Base-by-base conservation (phyloP, 768 basidiomycete species). In the Collybia mongolica region DNA sequence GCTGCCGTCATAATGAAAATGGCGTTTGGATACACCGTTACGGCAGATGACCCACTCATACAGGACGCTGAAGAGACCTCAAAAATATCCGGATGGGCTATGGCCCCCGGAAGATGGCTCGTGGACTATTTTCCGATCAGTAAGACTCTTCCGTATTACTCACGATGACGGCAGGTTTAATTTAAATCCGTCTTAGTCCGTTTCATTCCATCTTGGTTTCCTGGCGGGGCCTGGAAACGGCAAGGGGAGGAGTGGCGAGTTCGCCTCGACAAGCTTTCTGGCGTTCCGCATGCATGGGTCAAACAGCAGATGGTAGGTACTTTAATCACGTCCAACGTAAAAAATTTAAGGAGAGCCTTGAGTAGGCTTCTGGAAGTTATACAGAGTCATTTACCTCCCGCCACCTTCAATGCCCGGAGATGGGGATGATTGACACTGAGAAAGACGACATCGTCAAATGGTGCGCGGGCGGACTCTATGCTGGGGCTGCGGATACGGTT, bases 151-250 rank as follows among this genome's bases (percentile, higher is more conserved):
- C 3, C 5, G 9, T 15, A 26, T 35, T 43, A 12, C 12, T 17
- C 23, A 24, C 36, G 12, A 8, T 20, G 20, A 20, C 20, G 41
- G 8, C 20, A 50, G 8, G 43, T 39, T 12, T 6, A 15, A 42
- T n/a, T n/a, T n/a, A n/a, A n/a, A n/a, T n/a, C n/a, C n/a, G n/a
- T n/a, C n/a, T n/a, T n/a, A n/a, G n/a, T n/a, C n/a, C n/a, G n/a
- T n/a, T n/a, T 75, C 44, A 50, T 81, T n/a, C 81, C 81, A 2
- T 63, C 69, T 2, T 81, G 65, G 60, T 58, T 82, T 24, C 81
- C 81, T 6, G 76, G 77, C 11, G 72, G 73, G 5, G 63, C 55
- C 0, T 82, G 79, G 67, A 76, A 76, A 52, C 70, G 72, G 4
- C 69, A 75, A 58, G 80, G 74, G 23, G 59, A 65, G 12, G 57